These are phyloP conservation scores for Hygrocybe coccinea DNA, from an alignment of 768 basidiomycete genomes.

Conservation along the genomic window DNA sequence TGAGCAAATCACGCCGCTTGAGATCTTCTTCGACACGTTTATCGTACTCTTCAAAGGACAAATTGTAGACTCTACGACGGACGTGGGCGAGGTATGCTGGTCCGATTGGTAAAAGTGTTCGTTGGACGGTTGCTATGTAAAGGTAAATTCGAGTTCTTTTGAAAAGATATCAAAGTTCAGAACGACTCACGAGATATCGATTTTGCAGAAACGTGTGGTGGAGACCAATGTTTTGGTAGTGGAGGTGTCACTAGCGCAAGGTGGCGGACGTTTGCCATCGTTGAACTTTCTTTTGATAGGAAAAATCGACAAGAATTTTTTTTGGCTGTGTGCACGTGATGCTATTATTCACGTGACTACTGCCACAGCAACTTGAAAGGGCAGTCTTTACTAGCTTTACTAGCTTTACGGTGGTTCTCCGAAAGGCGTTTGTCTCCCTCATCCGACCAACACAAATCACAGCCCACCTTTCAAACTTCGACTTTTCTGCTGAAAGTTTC, in stretches of 20 bases:
- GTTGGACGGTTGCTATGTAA: constrained; percentile 7
- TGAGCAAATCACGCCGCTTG: constrained; percentile 47
- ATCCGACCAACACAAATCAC: too few relatives aligned
- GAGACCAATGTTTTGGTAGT: constrained; percentile 2
- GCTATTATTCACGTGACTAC: too few relatives aligned
- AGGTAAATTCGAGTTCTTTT: too few relatives aligned
- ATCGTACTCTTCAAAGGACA: constrained; percentile 84
- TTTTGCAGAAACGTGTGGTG: background rate
- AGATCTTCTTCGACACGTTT: constrained; percentile 49
- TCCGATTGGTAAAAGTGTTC: constrained; percentile 74
- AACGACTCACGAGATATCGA: background rate
- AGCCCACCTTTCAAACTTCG: too few relatives aligned
- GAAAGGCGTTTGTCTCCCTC: too few relatives aligned
- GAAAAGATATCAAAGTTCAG: background rate
- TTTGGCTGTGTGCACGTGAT: too few relatives aligned
- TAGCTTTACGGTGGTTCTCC: too few relatives aligned
- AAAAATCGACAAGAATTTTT: too few relatives aligned
- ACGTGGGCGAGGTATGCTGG: constrained; percentile 83
- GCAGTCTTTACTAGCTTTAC: too few relatives aligned
- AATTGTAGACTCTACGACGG: constrained; percentile 65
- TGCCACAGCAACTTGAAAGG: too few relatives aligned
- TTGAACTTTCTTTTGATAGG: background rate
- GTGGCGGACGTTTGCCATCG: background rate
- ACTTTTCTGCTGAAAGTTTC: too few relatives aligned
- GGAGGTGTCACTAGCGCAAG: background rate